Percentiles rank a stretch among this genome's conserved stretches.
phyloP scores from a whole-genome alignment of 2,329 filamentous ascomycete genomes.

The Xylariaceae sp. region DNA sequence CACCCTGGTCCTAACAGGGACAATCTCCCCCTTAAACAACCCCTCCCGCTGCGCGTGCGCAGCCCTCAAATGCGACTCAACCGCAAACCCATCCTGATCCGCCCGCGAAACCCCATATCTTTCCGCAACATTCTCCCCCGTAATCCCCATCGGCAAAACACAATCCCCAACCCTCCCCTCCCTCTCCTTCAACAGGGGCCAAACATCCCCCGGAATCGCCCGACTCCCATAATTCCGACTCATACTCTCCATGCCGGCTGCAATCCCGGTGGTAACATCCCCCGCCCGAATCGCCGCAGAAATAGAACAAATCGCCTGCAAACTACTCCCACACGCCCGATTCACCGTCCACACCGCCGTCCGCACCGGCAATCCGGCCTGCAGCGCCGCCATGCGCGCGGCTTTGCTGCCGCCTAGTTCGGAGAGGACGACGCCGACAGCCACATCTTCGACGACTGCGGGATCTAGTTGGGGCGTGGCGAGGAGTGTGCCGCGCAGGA shows the following conservation, averaged over 20 bases:
- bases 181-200: slow-evolving; percentile 58
- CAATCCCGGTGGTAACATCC: slow-evolving; percentile 68
- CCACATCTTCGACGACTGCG: slow-evolving; percentile 60
- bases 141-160: slow-evolving; percentile 91
- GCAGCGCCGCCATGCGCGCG: slow-evolving; percentile 83
- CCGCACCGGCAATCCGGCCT: slow-evolving; percentile 67
- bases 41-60: slow-evolving; percentile 63
- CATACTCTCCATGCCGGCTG: slow-evolving; percentile 95
- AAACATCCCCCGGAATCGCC: slow-evolving; percentile 79
- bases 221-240: slow-evolving; percentile 79
- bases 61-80: slow-evolving; percentile 67
- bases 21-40: slow-evolving; percentile 71
- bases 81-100: slow-evolving; percentile 82
- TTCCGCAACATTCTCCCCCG: slow-evolving; percentile 79
- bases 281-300: slow-evolving; percentile 60
- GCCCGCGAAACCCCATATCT: slow-evolving; percentile 60
- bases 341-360: slow-evolving; percentile 84
- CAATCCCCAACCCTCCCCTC: slow-evolving; percentile 60
- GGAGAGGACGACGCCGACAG: slow-evolving; percentile 81
- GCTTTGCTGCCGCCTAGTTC: slow-evolving; percentile 89
- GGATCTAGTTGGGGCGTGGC: slow-evolving; percentile 60
- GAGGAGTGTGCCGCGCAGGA: too few relatives aligned
- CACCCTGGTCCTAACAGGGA: slow-evolving; percentile 68
- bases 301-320: slow-evolving; percentile 57
- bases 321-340: slow-evolving; percentile 73